Base-by-base conservation (phyloP, 2,329 filamentous ascomycete genomes). In the Aspergillus puulaauensis region DNA sequence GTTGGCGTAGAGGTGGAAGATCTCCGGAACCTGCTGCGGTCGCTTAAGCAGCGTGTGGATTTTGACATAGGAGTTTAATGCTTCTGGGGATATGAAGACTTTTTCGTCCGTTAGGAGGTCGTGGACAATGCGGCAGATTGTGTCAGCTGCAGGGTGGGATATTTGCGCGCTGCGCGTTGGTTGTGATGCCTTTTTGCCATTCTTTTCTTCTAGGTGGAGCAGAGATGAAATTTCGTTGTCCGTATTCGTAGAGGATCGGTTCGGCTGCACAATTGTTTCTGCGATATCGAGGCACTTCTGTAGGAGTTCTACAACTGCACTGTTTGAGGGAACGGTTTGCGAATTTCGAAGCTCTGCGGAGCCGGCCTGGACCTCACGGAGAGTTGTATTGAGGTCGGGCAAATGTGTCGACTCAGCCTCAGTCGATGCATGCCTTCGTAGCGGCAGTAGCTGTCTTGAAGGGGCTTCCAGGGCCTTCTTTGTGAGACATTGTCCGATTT, bases 1-100 rank as follows among this genome's bases (percentile, higher is more conserved):
- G 65, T 85, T 85, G 49, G 91, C 90, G 72, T 93, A 98, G 53
- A 97, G 82, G 56, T 87, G 79, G 69, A 99, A 89, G 43, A 92
- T 85, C 59, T 88, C 84, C 6, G 93, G 91, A 61, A 98, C 84
- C 45, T 90, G 87, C 63, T 90, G 85, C 3, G 91, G 87, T 56
- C 83, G 86, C 60, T 86, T 84, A 44, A 98, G 83, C 11, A 87
- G 82, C 27, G 87, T 82, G 72, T 96, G 91, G 45, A 91, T 85
- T 39, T 84, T 81, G 61, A 96, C 87, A 74, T 97, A 98, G 64
- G 84, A 74, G 57, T 83, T 80, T 40, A 98, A 84, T 35, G 93
- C 79, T 31, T 83, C 79, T 8, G 88, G 85, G 4, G 90, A 90
- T 69, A 98, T 90, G 76, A 92, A 90, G 48, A 97, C 87, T 59